A percentile compares a stretch with the other conserved stretches of the same genome.
These are phyloP conservation scores for Polygonum aviculare DNA, from an alignment of 148 eudicot species.

Conservation along the genomic window DNA sequence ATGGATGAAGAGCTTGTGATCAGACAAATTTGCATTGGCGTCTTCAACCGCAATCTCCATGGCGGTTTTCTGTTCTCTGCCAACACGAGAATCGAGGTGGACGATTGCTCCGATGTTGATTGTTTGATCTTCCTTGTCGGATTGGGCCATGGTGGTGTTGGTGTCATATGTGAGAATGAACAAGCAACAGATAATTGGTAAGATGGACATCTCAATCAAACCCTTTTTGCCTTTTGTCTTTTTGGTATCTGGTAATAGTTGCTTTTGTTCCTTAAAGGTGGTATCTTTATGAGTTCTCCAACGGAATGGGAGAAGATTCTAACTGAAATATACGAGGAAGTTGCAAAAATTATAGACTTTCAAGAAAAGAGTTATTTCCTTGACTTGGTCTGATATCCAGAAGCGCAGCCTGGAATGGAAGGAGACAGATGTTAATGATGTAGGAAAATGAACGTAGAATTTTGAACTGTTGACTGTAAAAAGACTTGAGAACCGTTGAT, in stretches of 20 bases:
- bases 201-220: neutral
- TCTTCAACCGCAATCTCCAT: conserved; percentile 12
- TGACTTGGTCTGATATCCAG: too few species aligned
- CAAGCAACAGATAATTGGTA: neutral
- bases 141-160: neutral
- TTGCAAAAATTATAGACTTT: too few species aligned
- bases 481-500: too few species aligned
- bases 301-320: neutral
- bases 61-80: conserved; percentile 11
- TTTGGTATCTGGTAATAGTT: neutral
- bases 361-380: too few species aligned
- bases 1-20: neutral
- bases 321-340: neutral
- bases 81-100: neutral
- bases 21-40: conserved; percentile 1
- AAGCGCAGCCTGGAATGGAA: too few species aligned
- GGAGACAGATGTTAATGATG: too few species aligned
- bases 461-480: too few species aligned
- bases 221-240: neutral
- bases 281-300: neutral
- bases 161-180: neutral
- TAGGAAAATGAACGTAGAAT: too few species aligned
- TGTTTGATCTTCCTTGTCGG: neutral
- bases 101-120: conserved; percentile 9
- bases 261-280: neutral